Percentiles rank a stretch among this genome's conserved stretches.
Evolutionary conservation across 2,329 filamentous ascomycete genomes (phyloP).

Genomic region (Claviceps humidiphila): DNA sequence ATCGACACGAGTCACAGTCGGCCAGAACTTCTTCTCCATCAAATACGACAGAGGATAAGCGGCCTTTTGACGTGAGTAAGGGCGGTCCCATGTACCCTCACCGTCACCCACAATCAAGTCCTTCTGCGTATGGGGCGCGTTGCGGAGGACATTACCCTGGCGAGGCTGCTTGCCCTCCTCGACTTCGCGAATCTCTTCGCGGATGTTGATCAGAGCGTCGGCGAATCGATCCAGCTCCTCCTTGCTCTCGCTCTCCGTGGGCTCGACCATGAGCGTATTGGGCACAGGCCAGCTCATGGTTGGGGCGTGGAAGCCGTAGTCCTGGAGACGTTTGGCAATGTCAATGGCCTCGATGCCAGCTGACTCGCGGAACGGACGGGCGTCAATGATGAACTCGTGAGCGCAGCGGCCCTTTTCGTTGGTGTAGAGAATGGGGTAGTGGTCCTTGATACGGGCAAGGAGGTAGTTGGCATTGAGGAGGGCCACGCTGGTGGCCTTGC

Average conservation of each 20-base stretch:
- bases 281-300: constrained; percentile 96
- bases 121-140: constrained; percentile 71
- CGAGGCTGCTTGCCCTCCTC: constrained; percentile 66
- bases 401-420: constrained; percentile 80
- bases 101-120: constrained; percentile 54
- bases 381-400: constrained; percentile 93
- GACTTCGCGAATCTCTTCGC: constrained; percentile 69
- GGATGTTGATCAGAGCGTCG: constrained; percentile 76
- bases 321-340: constrained; percentile 89
- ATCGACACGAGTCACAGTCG: constrained; percentile 70
- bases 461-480: constrained; percentile 98
- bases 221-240: constrained; percentile 89
- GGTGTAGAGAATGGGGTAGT: constrained; percentile 90
- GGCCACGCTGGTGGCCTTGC: constrained; percentile 79
- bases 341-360: constrained; percentile 84
- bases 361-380: constrained; percentile 69
- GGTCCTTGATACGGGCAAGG: constrained; percentile 67
- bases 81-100: constrained; percentile 58
- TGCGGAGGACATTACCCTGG: constrained; percentile 75
- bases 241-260: constrained; percentile 85
- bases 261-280: constrained; percentile 96
- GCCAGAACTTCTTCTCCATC: constrained; percentile 97
- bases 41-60: constrained; percentile 77
- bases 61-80: constrained; percentile 68
- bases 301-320: constrained; percentile 93